phyloP scores from a whole-genome alignment of 2,329 filamentous ascomycete genomes.

The Phaeoacremonium minimum region DNA sequence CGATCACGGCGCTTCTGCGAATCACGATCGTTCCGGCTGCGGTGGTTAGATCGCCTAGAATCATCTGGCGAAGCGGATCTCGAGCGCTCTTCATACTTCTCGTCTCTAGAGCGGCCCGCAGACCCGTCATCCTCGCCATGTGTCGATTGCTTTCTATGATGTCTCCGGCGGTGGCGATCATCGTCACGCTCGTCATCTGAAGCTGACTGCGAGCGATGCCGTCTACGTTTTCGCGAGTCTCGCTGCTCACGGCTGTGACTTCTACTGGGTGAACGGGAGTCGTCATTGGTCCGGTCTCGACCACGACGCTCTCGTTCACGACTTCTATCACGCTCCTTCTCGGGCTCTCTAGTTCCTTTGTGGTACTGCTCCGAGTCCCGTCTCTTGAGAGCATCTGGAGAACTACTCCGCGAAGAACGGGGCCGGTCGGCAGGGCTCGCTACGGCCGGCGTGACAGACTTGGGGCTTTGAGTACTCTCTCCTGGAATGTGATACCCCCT shows the following conservation, averaged over 20 bases:
- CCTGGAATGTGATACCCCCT: constrained; percentile 34
- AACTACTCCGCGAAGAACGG: constrained; percentile 44
- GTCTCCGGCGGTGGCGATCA: constrained; percentile 10
- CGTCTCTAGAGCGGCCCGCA: constrained; percentile 9
- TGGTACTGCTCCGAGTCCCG: constrained; percentile 16
- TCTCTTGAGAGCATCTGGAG: constrained; percentile 22
- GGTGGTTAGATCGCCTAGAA: constrained; percentile 10
- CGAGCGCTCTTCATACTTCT: constrained; percentile 10
- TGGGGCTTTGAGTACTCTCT: constrained; percentile 19
- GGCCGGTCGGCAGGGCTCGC: constrained; percentile 11
- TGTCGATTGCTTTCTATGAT: constrained; percentile 5
- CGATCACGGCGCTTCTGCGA: constrained; percentile 14
- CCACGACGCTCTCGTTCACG: constrained; percentile 8
- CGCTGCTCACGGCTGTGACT: constrained; percentile 9
- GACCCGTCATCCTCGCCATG: constrained; percentile 8
- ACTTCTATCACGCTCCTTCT: constrained; percentile 6
- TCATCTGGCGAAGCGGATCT: constrained; percentile 13
- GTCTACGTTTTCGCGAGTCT: constrained; percentile 9
- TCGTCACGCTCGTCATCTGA: constrained; percentile 9
- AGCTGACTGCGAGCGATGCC: constrained; percentile 8
- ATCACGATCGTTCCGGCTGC: constrained; percentile 14
- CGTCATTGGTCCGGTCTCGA: constrained; percentile 6
- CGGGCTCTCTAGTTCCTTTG: constrained; percentile 13
- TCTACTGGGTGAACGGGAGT: constrained; percentile 1
- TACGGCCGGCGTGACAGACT: constrained; percentile 4